Conservation (phyloP, 164 flowering plant genomes). For the Vitis amurensis region DNA sequence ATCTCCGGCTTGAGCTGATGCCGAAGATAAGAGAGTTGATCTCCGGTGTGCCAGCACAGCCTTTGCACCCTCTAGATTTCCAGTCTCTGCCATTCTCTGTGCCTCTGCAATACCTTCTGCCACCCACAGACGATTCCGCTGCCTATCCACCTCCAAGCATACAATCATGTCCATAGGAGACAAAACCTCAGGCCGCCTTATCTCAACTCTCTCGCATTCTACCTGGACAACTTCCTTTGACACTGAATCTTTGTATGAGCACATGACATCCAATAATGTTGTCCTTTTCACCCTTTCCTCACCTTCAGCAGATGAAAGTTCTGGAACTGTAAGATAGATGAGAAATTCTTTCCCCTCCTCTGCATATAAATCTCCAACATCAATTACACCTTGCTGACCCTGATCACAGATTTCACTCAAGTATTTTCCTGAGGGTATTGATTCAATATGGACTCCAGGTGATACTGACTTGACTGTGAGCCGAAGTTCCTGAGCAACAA, state of each 20-base stretch:
- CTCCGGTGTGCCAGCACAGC: constrained; percentile 16
- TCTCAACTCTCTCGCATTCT: constrained; percentile 16
- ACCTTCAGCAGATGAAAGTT: background rate
- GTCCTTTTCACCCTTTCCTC: background rate
- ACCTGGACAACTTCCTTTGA: constrained; percentile 14
- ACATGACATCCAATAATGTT: constrained; percentile 21
- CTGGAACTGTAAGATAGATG: constrained; percentile 25
- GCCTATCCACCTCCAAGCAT: constrained; percentile 33
- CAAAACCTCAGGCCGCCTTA: constrained; percentile 17
- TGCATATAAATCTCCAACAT: constrained; percentile 38
- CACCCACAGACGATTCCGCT: constrained; percentile 27
- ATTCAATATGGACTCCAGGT: constrained; percentile 24
- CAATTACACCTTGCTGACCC: constrained; percentile 22
- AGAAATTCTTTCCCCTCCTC: constrained; percentile 39
- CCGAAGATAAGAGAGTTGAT: constrained; percentile 16
- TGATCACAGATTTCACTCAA: constrained; percentile 7
- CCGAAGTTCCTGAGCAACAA: constrained; percentile 37
- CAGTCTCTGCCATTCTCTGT: constrained; percentile 28
- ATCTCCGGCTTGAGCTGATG: constrained; percentile 35
- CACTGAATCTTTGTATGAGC: constrained; percentile 22
- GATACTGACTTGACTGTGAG: constrained; percentile 17
- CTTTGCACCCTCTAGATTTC: constrained; percentile 25
- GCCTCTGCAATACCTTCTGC: constrained; percentile 28
- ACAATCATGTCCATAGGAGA: constrained; percentile 5
- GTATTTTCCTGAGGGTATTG: constrained; percentile 32